Base-by-base conservation (phyloP, 176 grass and related monocot genomes). In the Typha latifolia region DNA sequence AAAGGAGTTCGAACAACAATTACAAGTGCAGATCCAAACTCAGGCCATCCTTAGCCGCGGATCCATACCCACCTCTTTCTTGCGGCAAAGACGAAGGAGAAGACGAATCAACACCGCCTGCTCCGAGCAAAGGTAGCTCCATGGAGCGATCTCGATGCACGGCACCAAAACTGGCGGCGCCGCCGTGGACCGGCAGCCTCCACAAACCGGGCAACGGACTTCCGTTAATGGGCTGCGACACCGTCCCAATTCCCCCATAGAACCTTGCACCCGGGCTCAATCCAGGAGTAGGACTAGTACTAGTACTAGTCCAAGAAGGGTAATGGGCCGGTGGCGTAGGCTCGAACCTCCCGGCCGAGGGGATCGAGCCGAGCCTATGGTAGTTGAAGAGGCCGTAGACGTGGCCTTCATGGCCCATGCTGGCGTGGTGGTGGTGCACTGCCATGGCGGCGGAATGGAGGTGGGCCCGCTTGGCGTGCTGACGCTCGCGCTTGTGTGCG, bases 401-500 rank as follows among this genome's bases (percentile, higher is more conserved):
- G 66, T 84, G 68, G 10, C 75, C 84, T 69, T 84, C 85, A 3
- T 21, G 31, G 78, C 24, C 74, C 74, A 71, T 43, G 48, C 77
- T 56, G 82, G 82, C n/a, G 77, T 77, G 63, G 74, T 93, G 87
- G 65, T 82, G 79, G 73, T 87, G 85, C 80, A 78, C 80, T 84
- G 74, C 73, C 72, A 86, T 82, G 66, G 95, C 81, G 15, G 83
- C 81, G 19, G 83, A 82, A 72, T 88, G 81, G 61, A 99, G 86
- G 81, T 99, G 86, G 13, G 86, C 89, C 19, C 95, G 78, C 83
- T 94, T 99, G 47, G 95, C 95, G 76, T 99, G 78, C 74, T 99
- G 95, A n/a, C 95, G 77, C 84, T 99, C 95, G 15, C 95, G 81
- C 86, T 99, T 99, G 86, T 99, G 95, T 63, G 95, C 95, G 78